These are phyloP conservation scores for Wakefieldia striispora DNA, from an alignment of 768 basidiomycete species.

Conservation along the genomic window DNA sequence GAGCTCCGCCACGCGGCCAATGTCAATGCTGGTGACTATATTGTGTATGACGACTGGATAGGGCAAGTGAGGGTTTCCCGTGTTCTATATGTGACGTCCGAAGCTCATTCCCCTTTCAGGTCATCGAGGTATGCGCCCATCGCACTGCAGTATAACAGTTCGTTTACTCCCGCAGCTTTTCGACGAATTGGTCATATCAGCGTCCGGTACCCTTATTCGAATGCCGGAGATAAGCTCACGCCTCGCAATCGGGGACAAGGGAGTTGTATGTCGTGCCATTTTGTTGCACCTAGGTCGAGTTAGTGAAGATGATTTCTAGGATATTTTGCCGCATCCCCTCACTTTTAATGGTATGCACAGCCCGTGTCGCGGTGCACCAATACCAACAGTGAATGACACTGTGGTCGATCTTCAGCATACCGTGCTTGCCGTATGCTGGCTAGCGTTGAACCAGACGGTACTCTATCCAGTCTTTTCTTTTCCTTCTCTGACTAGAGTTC, in stretches of 20 bases:
- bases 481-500: conserved; percentile 1
- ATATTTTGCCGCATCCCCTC: conserved; percentile 60
- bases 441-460: conserved; percentile 85
- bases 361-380: conserved; percentile 43
- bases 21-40: conserved; percentile 78
- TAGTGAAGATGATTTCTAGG: conserved; percentile 38
- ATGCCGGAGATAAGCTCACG: conserved; percentile 78
- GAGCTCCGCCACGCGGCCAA: conserved; percentile 58
- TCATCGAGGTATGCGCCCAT: conserved; percentile 64
- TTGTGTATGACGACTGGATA: conserved; percentile 82
- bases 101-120: conserved; percentile 37
- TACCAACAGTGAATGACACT: conserved; percentile 49
- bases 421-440: conserved; percentile 80
- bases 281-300: background rate
- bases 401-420: conserved; percentile 74
- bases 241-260: conserved; percentile 72
- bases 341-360: conserved; percentile 46
- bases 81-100: conserved; percentile 4
- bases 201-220: conserved; percentile 63
- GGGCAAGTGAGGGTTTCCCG: conserved; percentile 64
- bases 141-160: background rate
- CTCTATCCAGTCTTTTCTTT: background rate
- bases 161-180: conserved; percentile 55
- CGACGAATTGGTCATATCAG: conserved; percentile 76
- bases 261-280: conserved; percentile 47